These are phyloP conservation scores for Paraurostyla sp. DNA, from an alignment of 73 alveolate species.

Conservation along the genomic window DNA sequence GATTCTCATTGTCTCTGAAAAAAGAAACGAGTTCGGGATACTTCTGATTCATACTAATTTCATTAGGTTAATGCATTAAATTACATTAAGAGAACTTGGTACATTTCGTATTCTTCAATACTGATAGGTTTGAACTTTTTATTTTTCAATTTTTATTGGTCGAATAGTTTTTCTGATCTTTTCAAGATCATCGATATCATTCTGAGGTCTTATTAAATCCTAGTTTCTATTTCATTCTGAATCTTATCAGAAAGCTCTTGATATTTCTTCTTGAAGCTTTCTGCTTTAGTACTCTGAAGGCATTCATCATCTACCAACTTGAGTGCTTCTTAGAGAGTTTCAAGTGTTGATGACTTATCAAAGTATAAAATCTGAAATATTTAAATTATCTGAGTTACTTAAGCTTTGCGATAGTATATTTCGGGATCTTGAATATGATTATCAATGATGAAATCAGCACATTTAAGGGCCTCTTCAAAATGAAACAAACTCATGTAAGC, in stretches of 20 bases:
- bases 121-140: not conserved
- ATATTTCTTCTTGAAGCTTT: not conserved
- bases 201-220: not conserved
- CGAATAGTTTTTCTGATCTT: constrained; percentile 22
- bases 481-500: constrained; percentile 60
- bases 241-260: constrained; percentile 8
- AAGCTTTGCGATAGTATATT: constrained; percentile 39
- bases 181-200: not conserved
- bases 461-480: constrained; percentile 55
- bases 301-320: constrained; percentile 35
- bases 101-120: constrained; percentile 33
- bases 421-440: constrained; percentile 5
- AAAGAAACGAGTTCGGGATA: constrained; percentile 44
- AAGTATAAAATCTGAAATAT: constrained; percentile 7
- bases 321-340: constrained; percentile 16
- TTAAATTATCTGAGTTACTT: not conserved
- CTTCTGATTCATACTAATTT: constrained; percentile 46
- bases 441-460: constrained; percentile 35
- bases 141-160: not conserved
- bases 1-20: constrained; percentile 53
- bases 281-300: not conserved
- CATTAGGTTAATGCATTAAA: no score
- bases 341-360: constrained; percentile 21
- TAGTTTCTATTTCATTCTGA: not conserved
- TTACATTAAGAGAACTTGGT: constrained; percentile 46